Conservation (phyloP, 2,329 filamentous ascomycete genomes). For the Fusarium siculi region DNA sequence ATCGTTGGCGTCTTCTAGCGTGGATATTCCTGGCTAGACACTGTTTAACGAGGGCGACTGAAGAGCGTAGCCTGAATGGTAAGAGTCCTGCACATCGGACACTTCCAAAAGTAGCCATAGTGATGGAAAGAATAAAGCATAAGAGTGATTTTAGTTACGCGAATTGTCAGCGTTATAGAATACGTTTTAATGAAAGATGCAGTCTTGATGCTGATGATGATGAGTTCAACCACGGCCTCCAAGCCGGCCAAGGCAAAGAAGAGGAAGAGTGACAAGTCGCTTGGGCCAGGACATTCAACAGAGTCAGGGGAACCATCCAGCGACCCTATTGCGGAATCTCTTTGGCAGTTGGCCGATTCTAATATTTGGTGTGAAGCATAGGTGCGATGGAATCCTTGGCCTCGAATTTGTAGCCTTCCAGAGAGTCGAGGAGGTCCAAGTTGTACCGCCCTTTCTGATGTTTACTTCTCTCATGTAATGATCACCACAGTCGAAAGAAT, state of each 20-base stretch:
- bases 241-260: accelerated
- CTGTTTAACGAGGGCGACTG: accelerated
- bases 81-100: neutral
- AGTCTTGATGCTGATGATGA: neutral
- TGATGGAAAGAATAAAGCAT: neutral
- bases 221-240: neutral
- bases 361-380: too few relatives aligned
- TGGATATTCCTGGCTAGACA: neutral
- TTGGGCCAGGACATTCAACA: neutral
- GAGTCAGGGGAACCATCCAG: neutral
- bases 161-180: neutral
- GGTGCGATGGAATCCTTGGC: neutral
- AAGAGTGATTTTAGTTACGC: accelerated
- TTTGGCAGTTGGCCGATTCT: neutral
- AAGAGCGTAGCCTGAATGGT: neutral
- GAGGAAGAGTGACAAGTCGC: accelerated
- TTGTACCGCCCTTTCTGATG: too few relatives aligned
- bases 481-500: neutral
- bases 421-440: neutral
- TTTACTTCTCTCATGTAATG: neutral
- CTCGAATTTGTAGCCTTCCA: neutral
- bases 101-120: neutral
- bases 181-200: neutral
- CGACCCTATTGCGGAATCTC: neutral
- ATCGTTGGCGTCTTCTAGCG: neutral